Evolutionary conservation across 1,284 basidiomycete species (phyloP), one percentile per base, ranked within the genome.

Genomic region (Ceratobasidium sp.): DNA sequence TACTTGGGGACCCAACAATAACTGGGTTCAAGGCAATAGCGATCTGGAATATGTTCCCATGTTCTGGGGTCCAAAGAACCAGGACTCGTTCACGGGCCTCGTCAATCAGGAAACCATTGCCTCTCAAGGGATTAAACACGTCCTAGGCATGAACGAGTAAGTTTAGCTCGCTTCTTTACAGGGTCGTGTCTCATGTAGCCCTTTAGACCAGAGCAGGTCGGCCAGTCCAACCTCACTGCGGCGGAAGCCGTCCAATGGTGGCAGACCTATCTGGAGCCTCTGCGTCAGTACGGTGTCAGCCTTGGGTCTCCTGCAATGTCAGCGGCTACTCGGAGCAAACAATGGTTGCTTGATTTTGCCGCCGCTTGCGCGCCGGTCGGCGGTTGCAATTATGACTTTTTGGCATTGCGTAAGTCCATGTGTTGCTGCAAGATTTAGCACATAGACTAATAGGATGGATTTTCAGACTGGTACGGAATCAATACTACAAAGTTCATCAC

Each of bases 401-500:
- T 84, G 34, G 81, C 84, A 10, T 67, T 84, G 36, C 83, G 81
- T 78, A 78, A 76, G 81, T 62, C 9, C n/a, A n/a, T n/a, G n/a
- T 53, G 21, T 41, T 32, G 21, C 3, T 26, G n/a, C 9, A 4
- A 16, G 39, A 43, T 18, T 32, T 39, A n/a, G 52, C 36, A 26
- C 1, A 10, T 18, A 21, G 28, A 9, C 53, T 57, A 46, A 57
- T 21, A 10, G 10, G 1, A n/a, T 2, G 23, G 9, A 4, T 28
- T 45, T 57, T 12, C 53, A 76, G 78, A 92, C 76, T 86, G 82
- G 79, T 94, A 94, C 79, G 88, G 85, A 62, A 84, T 83, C 18
- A 76, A 83, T 14, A 76, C 85, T 0, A 73, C 82, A 0, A 82
- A 81, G 14, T 84, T 93, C 76, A 84, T 87, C 53, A 65, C 74